Percentiles rank a stretch among this genome's conserved stretches.
Evolutionary conservation across 140 eudicot genomes (phyloP).

Genomic region (Bidens hawaiensis): DNA sequence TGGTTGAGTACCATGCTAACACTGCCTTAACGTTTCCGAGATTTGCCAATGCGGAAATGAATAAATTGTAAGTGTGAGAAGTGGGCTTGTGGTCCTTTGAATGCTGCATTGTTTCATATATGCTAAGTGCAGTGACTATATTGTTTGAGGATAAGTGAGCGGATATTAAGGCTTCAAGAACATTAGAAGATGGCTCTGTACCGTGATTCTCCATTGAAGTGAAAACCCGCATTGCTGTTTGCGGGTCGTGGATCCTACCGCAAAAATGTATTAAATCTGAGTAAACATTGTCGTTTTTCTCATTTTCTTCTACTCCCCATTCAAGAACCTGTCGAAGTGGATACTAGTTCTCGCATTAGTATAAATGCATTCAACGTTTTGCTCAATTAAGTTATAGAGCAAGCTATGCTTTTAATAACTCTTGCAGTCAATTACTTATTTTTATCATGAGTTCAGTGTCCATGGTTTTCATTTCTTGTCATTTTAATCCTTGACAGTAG

Average conservation of each 20-base stretch:
- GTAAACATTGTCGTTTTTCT: slow-evolving; percentile 27
- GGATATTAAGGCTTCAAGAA: slow-evolving; percentile 42
- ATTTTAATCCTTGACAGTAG: no score
- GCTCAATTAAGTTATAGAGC: slow-evolving; percentile 5
- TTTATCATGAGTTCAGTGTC: no score
- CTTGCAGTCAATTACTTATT: no score
- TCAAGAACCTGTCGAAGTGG: slow-evolving; percentile 37
- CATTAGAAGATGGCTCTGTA: slow-evolving; percentile 34
- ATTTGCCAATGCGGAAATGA: slow-evolving; percentile 42
- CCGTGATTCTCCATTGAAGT: slow-evolving; percentile 52
- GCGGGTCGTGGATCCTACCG: slow-evolving; percentile 36
- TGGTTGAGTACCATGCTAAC: slow-evolving; percentile 45
- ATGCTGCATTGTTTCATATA: slow-evolving; percentile 45
- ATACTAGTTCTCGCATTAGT: slow-evolving; percentile 12
- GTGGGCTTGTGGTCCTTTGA: slow-evolving; percentile 39
- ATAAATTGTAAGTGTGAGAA: slow-evolving; percentile 44
- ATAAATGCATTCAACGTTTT: background rate
- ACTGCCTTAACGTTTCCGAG: slow-evolving; percentile 35
- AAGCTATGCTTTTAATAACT: no score
- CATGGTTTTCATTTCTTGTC: no score
- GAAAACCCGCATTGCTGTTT: slow-evolving; percentile 39
- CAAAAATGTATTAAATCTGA: slow-evolving; percentile 41
- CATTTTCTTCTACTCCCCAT: slow-evolving; percentile 43
- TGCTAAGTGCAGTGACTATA: slow-evolving; percentile 45
- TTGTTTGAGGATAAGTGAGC: slow-evolving; percentile 41